phyloP scores from a whole-genome alignment of 768 basidiomycete species.

The Exidia glandulosa region DNA sequence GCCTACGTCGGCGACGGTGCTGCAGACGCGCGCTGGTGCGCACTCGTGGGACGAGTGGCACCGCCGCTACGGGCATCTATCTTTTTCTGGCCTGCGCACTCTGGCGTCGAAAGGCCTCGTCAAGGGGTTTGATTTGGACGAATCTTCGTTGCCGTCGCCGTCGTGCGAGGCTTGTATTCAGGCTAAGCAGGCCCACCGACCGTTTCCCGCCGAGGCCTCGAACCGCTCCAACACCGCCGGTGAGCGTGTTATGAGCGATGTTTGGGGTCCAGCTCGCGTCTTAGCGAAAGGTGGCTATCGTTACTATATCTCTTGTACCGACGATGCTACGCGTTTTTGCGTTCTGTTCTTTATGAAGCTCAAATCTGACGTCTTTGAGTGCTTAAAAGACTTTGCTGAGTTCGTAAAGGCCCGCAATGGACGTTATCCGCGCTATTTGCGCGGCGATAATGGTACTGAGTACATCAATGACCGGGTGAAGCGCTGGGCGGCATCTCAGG shows the following conservation, averaged over 20 bases:
- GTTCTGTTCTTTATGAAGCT: constrained; percentile 3
- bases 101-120: not conserved
- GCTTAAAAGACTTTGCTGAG: constrained; percentile 1
- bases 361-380: not conserved
- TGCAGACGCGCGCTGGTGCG: not conserved
- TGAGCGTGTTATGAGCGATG: constrained; percentile 13
- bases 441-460: constrained; percentile 5
- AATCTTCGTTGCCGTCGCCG: not conserved
- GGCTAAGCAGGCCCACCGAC: not conserved
- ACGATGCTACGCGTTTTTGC: constrained; percentile 9
- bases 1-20: not conserved
- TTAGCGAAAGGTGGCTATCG: constrained; percentile 8
- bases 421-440: not conserved
- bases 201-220: constrained; percentile 8
- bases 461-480: constrained; percentile 1
- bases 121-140: not conserved
- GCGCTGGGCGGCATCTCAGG: not conserved
- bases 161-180: constrained; percentile 4
- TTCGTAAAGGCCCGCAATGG: not conserved
- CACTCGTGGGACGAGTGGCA: not conserved
- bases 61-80: not conserved
- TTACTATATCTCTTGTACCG: constrained; percentile 8
- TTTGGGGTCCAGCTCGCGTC: constrained; percentile 18
- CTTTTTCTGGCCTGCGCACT: not conserved
- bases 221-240: not conserved